Percentiles rank a stretch among this genome's conserved stretches.
Conservation (phyloP, 768 basidiomycete species). For the Chlorophyllum brunneum region DNA sequence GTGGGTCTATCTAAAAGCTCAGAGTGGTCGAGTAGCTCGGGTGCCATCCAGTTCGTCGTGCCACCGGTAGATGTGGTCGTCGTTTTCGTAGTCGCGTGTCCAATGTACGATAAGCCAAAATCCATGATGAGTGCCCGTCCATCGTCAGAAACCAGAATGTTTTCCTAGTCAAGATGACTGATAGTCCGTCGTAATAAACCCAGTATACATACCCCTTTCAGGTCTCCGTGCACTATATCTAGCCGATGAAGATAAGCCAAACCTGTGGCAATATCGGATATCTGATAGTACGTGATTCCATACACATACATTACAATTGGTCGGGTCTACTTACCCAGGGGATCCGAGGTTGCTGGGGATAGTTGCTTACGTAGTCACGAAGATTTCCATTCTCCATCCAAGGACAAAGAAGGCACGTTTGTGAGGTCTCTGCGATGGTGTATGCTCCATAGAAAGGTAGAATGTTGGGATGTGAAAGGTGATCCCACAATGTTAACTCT, state of each 20-base stretch:
- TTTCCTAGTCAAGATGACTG: background rate
- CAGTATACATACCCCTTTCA: conserved; percentile 1
- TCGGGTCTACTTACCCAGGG: conserved; percentile 15
- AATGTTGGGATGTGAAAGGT: conserved; percentile 30
- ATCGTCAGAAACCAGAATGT: conserved; percentile 3
- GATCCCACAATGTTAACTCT: conserved; percentile 30
- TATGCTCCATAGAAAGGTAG: conserved; percentile 32
- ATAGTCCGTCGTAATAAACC: no score
- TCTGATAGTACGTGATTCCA: no score
- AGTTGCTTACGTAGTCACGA: conserved; percentile 12
- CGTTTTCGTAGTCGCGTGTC: background rate
- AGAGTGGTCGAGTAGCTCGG: conserved; percentile 3
- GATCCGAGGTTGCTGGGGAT: conserved; percentile 9
- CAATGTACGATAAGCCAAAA: background rate
- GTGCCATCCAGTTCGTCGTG: conserved; percentile 6
- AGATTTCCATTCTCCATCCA: conserved; percentile 20
- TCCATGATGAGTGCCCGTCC: conserved; percentile 2
- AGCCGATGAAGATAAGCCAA: background rate
- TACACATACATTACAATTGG: no score
- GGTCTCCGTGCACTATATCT: conserved; percentile 3
- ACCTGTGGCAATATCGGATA: background rate
- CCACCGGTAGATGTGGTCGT: background rate
- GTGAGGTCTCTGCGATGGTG: background rate
- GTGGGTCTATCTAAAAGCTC: background rate
- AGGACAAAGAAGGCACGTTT: conserved; percentile 17